Conservation (phyloP, 305 asterid species). For the Vinca major region DNA sequence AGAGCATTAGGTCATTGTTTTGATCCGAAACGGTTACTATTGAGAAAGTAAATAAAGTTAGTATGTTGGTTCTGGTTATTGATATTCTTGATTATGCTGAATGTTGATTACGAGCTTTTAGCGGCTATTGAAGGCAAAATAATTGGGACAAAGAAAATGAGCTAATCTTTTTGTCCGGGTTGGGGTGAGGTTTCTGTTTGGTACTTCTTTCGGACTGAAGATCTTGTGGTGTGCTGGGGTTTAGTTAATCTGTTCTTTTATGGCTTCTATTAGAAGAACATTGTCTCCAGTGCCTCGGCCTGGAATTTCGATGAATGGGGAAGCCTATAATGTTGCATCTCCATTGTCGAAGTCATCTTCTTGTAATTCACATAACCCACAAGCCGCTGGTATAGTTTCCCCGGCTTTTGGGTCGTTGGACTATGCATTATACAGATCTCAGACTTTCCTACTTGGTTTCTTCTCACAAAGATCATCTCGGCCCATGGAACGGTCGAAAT, state of each 20-base stretch:
- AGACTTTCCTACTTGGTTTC: slow-evolving; percentile 33
- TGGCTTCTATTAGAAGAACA: slow-evolving; percentile 74
- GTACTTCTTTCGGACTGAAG: slow-evolving; percentile 3
- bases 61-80: slow-evolving; percentile 2
- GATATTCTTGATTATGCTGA: not conserved
- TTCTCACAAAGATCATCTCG: slow-evolving; percentile 46
- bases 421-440: slow-evolving; percentile 40
- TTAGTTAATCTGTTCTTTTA: slow-evolving; percentile 15
- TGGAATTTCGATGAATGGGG: slow-evolving; percentile 38
- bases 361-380: slow-evolving; percentile 34
- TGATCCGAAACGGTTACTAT: not conserved
- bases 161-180: not conserved
- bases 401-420: slow-evolving; percentile 41
- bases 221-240: slow-evolving; percentile 16
- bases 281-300: slow-evolving; percentile 57
- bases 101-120: no score
- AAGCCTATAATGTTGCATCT: slow-evolving; percentile 51
- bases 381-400: slow-evolving; percentile 24
- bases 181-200: slow-evolving; percentile 1
- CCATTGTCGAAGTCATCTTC: slow-evolving; percentile 62
- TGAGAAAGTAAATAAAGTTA: not conserved
- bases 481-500: slow-evolving; percentile 47
- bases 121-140: not conserved
- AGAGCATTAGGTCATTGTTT: not conserved
- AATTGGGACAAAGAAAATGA: not conserved